phyloP scores from a whole-genome alignment of 768 basidiomycete genomes.

The Cubamyces sp. region DNA sequence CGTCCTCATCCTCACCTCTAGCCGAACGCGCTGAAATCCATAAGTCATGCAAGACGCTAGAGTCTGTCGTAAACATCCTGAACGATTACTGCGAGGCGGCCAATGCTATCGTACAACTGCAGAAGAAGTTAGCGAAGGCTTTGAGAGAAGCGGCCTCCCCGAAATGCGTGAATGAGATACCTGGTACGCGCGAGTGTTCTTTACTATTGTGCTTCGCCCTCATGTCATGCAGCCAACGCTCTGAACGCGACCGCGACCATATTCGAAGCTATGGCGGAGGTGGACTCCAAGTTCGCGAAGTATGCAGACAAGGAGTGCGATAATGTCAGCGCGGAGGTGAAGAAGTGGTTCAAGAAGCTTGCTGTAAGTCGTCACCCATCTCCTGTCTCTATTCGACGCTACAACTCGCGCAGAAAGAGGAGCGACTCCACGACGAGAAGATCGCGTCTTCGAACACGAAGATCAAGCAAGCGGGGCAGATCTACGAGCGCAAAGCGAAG shows the following conservation, averaged over 20 bases:
- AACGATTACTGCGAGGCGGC: constrained; percentile 79
- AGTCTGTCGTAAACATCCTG: constrained; percentile 64
- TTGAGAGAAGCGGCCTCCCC: constrained; percentile 64
- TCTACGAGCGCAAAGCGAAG: constrained; percentile 82
- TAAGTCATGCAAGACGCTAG: constrained; percentile 79
- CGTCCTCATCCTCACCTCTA: constrained; percentile 33
- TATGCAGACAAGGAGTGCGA: constrained; percentile 76
- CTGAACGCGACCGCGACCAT: constrained; percentile 64
- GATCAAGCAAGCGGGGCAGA: constrained; percentile 79
- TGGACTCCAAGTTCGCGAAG: constrained; percentile 77
- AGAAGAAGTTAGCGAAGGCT: constrained; percentile 78
- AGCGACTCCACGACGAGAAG: constrained; percentile 74
- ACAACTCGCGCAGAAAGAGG: constrained; percentile 63
- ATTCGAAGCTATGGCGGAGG: constrained; percentile 71
- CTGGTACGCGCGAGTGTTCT: constrained; percentile 50
- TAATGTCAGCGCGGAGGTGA: constrained; percentile 64
- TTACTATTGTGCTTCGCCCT: not conserved
- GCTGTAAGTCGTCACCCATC: constrained; percentile 50
- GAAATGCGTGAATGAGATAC: constrained; percentile 63
- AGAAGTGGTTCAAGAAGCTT: constrained; percentile 88
- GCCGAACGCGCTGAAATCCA: constrained; percentile 75
- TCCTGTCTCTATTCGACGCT: not conserved
- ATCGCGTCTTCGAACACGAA: constrained; percentile 67
- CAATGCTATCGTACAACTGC: constrained; percentile 58
- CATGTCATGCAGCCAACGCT: constrained; percentile 58